Evolutionary conservation across 495 filamentous ascomycete species (phyloP).

Genomic region (Penicillium alfredii): DNA sequence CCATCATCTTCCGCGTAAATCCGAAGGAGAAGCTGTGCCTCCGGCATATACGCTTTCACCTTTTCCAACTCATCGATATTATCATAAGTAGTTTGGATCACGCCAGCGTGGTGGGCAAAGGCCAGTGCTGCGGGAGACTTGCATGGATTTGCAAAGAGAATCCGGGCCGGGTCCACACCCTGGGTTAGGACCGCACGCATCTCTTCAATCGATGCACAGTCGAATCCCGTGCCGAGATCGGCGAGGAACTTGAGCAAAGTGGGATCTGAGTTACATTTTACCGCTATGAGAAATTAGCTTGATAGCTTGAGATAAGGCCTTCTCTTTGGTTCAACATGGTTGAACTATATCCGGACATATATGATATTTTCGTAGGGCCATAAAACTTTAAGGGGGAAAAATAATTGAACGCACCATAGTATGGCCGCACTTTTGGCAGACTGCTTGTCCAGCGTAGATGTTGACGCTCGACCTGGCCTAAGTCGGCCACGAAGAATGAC

Average conservation of each 20-base stretch:
- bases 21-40: conserved; percentile 24
- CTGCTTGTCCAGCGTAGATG: conserved; percentile 8
- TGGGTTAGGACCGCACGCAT: conserved; percentile 21
- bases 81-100: conserved; percentile 28
- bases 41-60: conserved; percentile 20
- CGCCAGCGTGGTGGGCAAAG: conserved; percentile 16
- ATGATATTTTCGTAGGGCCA: too few species aligned
- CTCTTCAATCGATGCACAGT: conserved; percentile 31
- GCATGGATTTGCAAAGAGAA: conserved; percentile 33
- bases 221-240: conserved; percentile 23
- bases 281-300: too few species aligned
- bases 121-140: conserved; percentile 19
- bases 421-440: conserved; percentile 17
- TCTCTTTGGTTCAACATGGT: too few species aligned
- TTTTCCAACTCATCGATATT: conserved; percentile 31
- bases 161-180: conserved; percentile 23
- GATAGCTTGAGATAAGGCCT: too few species aligned
- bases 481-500: conserved; percentile 25
- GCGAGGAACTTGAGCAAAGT: conserved; percentile 21
- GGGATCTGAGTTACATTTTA: conserved; percentile 34
- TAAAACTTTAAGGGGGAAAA: too few species aligned
- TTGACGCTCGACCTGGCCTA: conserved; percentile 13
- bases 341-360: too few species aligned
- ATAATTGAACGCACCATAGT: conserved; percentile 16
- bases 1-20: conserved; percentile 26